A percentile compares a stretch with the other conserved stretches of the same genome.
Evolutionary conservation across 202 grass and related monocot genomes (phyloP).

Genomic region (Panicum virgatum): DNA sequence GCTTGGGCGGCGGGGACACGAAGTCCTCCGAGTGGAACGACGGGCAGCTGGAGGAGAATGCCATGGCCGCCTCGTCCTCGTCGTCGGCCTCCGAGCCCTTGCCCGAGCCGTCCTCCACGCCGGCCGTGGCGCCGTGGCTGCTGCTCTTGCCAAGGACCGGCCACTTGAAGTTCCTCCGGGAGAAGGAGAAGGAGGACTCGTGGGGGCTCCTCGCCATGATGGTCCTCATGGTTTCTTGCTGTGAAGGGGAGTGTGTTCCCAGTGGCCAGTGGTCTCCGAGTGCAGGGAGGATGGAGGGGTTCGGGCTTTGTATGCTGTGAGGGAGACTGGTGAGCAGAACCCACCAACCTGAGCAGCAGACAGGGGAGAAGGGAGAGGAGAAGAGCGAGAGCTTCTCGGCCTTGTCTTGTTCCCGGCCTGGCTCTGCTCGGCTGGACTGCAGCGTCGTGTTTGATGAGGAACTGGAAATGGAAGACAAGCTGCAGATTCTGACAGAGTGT

Average conservation of each 20-base stretch:
- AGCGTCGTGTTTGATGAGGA: constrained; percentile 31
- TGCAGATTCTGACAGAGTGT: constrained; percentile 33
- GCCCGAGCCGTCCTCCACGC: constrained; percentile 28
- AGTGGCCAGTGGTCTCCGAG: neutral
- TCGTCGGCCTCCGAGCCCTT: constrained; percentile 46
- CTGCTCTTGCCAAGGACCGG: constrained; percentile 61
- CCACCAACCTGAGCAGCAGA: constrained; percentile 51
- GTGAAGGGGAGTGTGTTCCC: neutral
- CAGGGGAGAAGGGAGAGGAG: constrained; percentile 23
- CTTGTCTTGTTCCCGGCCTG: constrained; percentile 28
- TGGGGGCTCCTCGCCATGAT: constrained; percentile 77
- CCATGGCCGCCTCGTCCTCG: constrained; percentile 51
- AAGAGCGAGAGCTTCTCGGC: constrained; percentile 28
- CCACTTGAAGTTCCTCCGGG: constrained; percentile 88
- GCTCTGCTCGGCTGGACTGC: neutral
- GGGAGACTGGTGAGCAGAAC: constrained; percentile 58
- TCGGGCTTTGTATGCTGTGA: constrained; percentile 40
- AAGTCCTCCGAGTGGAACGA: constrained; percentile 57
- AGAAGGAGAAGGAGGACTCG: constrained; percentile 90
- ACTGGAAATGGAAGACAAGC: constrained; percentile 42
- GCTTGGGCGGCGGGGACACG: constrained; percentile 39
- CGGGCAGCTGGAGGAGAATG: constrained; percentile 53
- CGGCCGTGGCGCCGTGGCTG: constrained; percentile 30
- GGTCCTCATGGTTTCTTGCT: constrained; percentile 57
- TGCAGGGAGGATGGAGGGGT: neutral